Conservation (phyloP, 257 asterid genomes). For the Jasminum sambac region DNA sequence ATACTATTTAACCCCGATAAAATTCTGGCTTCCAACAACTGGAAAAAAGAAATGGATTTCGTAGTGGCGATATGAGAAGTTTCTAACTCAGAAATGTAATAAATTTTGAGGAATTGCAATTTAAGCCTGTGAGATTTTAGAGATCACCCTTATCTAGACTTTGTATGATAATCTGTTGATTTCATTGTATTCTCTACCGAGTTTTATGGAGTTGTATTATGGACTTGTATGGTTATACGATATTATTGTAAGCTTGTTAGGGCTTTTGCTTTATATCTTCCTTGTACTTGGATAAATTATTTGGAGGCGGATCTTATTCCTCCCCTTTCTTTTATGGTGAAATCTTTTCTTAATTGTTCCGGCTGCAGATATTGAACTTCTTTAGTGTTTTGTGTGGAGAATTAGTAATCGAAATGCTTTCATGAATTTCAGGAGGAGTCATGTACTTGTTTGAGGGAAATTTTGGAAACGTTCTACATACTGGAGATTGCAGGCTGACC, state of each 20-base stretch:
- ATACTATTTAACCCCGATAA: background rate
- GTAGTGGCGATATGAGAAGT: background rate
- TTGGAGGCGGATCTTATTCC: background rate
- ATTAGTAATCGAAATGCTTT: conserved; percentile 2
- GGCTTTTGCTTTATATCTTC: conserved; percentile 1
- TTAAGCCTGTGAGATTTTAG: background rate
- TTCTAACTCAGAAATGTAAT: background rate
- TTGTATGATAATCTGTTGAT: no score
- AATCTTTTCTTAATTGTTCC: background rate
- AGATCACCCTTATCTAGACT: background rate
- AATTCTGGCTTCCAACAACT: background rate
- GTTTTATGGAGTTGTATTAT: background rate
- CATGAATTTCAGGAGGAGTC: conserved; percentile 67
- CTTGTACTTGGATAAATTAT: conserved; percentile 15
- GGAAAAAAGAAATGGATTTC: background rate
- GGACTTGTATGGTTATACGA: background rate
- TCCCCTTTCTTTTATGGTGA: no score
- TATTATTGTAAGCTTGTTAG: background rate
- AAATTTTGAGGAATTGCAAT: background rate
- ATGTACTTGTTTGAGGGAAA: conserved; percentile 87
- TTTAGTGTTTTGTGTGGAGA: background rate
- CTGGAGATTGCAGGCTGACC: conserved; percentile 96
- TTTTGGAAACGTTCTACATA: conserved; percentile 80
- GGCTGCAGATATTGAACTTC: no score
- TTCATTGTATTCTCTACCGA: background rate